Base-by-base conservation (phyloP, 2,329 filamentous ascomycete genomes). In the Arthrobotrys musiformis region DNA sequence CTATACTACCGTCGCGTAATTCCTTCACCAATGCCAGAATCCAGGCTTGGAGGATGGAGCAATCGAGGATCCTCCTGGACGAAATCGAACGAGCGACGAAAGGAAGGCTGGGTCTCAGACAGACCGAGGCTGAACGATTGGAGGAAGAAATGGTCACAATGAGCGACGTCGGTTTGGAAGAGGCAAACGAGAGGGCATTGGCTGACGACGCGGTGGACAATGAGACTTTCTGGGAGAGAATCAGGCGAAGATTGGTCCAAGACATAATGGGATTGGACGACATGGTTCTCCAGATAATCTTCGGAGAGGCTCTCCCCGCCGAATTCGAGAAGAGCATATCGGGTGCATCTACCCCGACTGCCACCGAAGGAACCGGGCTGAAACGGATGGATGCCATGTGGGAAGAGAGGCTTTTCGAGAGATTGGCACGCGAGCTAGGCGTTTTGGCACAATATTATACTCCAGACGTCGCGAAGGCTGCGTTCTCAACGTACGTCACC, bases 241-340 rank as follows among this genome's bases (percentile, higher is more conserved):
- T 98, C 60, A 97, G 94, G 1, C 89, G 92, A 72, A 93, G 90
- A 81, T 91, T 98, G 28, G 93, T 99, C 80, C 89, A 90, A 63
- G 93, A 97, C 82, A 85, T 99, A 48, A 92, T 98, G 82, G 94
- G 94, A 7, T 92, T 99, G 68, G 94, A 98, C 81, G 93, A 97
- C 79, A 88, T 89, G 60, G 86, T 95, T 19, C 87, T 99, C 7
- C 92, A 92, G 0, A 90, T 97, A 60, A 90, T 99, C 7, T 91
- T 98, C 69, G 95, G 95, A 11, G 93, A 97, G 82, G 86, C 89
- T 1, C 84, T 97, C 24, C 89, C 90, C 1, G 82, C 84, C 44
- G 84, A 85, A 42, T 66, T 81, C 64, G 75, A 80, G 48, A 62
- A 80, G 48, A 62, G 80, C 11, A 84, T 86, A 28, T 26, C 84